phyloP scores from a whole-genome alignment of 768 basidiomycete species.

The Amanita phalloides region DNA sequence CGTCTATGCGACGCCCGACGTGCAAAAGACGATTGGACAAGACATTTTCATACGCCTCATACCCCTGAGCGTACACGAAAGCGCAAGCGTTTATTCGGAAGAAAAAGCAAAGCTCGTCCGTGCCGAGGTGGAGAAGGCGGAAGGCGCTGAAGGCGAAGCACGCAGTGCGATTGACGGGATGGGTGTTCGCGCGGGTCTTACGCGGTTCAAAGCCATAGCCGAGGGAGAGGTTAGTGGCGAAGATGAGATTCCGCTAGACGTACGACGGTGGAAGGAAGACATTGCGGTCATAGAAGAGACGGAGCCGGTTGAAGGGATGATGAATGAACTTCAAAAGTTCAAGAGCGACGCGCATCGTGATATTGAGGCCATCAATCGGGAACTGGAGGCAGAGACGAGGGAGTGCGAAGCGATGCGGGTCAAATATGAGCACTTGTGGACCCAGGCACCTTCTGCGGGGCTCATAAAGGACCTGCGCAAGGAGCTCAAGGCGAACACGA shows the following conservation, averaged over 20 bases:
- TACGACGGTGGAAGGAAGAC: constrained; percentile 66
- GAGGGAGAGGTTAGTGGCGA: constrained; percentile 52
- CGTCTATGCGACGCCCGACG: constrained; percentile 81
- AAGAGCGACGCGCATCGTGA: constrained; percentile 48
- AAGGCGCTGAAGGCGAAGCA: constrained; percentile 72
- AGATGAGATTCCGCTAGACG: constrained; percentile 62
- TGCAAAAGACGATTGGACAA: constrained; percentile 88
- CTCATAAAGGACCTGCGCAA: constrained; percentile 61
- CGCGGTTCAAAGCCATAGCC: constrained; percentile 60
- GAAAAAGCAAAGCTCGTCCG: constrained; percentile 94
- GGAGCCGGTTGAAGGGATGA: constrained; percentile 53
- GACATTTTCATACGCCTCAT: constrained; percentile 85
- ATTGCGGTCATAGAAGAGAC: constrained; percentile 58
- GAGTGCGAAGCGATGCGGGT: constrained; percentile 87
- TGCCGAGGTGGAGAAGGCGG: constrained; percentile 79
- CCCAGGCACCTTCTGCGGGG: constrained; percentile 72
- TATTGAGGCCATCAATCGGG: constrained; percentile 48
- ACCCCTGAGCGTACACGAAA: constrained; percentile 91
- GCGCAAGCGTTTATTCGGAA: constrained; percentile 93
- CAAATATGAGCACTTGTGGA: constrained; percentile 80
- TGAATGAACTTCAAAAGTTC: constrained; percentile 46
- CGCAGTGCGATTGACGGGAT: constrained; percentile 72
- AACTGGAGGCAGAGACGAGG: constrained; percentile 73
- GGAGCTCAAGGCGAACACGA: constrained; percentile 69
- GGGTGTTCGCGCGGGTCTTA: constrained; percentile 62